Evolutionary conservation across 495 filamentous ascomycete species (phyloP).

Genomic region (Hypoxylon perforatum): DNA sequence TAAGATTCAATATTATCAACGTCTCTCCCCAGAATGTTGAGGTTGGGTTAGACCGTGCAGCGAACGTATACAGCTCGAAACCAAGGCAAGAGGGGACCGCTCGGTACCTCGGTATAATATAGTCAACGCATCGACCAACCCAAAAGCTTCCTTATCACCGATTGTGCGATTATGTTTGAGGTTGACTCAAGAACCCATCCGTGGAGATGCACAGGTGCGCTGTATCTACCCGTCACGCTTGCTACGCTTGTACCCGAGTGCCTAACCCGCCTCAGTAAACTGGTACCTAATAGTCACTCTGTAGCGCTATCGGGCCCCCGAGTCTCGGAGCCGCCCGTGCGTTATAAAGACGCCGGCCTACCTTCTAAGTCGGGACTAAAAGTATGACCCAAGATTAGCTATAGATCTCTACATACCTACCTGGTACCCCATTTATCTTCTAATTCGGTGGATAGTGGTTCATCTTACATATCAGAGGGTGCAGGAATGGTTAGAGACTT

Average conservation of each 20-base stretch:
- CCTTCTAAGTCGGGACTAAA: conserved; percentile 29
- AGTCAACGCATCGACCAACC: too few relatives aligned
- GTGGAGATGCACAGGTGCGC: background rate
- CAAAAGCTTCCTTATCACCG: too few relatives aligned
- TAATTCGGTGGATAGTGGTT: too few relatives aligned
- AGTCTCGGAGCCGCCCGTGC: conserved; percentile 34
- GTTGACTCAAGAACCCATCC: background rate
- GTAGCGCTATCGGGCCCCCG: conserved; percentile 27
- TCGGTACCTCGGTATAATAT: too few relatives aligned
- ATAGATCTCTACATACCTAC: too few relatives aligned
- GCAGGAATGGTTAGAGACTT: too few relatives aligned
- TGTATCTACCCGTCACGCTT: conserved; percentile 1
- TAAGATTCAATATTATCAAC: background rate
- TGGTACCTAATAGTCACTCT: conserved; percentile 22
- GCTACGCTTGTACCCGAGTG: conserved; percentile 22
- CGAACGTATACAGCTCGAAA: too few relatives aligned
- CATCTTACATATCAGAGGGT: too few relatives aligned
- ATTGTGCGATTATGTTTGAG: too few relatives aligned
- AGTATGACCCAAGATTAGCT: conserved; percentile 16
- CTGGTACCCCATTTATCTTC: too few relatives aligned
- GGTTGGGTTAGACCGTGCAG: too few relatives aligned
- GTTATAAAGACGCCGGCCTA: background rate
- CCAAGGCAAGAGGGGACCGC: too few relatives aligned
- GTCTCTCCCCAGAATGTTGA: background rate
- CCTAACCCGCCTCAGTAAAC: conserved; percentile 30